Evolutionary conservation across 2,329 filamentous ascomycete genomes (phyloP).

Genomic region (Diplodia seriata): DNA sequence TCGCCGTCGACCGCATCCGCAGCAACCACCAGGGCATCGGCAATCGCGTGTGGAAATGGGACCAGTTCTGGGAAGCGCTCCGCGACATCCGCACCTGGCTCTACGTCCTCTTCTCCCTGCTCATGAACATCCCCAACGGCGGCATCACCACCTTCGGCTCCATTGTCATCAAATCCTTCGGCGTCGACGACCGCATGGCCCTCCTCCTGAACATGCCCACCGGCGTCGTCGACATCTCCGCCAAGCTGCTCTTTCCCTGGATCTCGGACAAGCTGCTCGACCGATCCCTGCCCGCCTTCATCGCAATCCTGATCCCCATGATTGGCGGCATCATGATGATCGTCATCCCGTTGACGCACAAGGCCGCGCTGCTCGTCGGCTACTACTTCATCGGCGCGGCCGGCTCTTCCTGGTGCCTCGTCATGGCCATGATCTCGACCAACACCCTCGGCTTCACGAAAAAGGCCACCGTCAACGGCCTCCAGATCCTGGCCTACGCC

Average conservation of each 20-base stretch:
- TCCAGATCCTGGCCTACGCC: constrained; percentile 7
- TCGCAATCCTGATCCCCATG: constrained; percentile 33
- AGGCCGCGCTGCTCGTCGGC: constrained; percentile 9
- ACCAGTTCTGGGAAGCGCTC: constrained; percentile 50
- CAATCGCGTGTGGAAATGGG: constrained; percentile 45
- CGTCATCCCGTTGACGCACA: constrained; percentile 23
- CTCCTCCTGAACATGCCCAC: constrained; percentile 10
- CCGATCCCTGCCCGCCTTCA: constrained; percentile 36
- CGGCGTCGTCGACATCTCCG: constrained; percentile 31
- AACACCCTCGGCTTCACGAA: constrained; percentile 22
- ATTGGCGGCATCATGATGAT: constrained; percentile 22
- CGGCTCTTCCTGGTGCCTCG: constrained; percentile 12
- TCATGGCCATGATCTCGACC: constrained; percentile 22
- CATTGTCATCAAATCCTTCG: constrained; percentile 54
- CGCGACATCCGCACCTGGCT: constrained; percentile 51
- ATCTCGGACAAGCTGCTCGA: constrained; percentile 29
- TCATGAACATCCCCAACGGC: constrained; percentile 57
- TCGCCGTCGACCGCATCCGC: constrained; percentile 50
- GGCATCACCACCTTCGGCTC: constrained; percentile 59
- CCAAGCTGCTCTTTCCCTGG: constrained; percentile 31
- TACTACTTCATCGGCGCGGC: constrained; percentile 19
- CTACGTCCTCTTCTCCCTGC: constrained; percentile 51
- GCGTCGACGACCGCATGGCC: constrained; percentile 38
- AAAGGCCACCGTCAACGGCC: not conserved
- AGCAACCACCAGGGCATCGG: constrained; percentile 51